Evolutionary conservation across 495 filamentous ascomycete species (phyloP), one percentile per base, ranked within the genome.

Genomic region (Penicillium ucsense): DNA sequence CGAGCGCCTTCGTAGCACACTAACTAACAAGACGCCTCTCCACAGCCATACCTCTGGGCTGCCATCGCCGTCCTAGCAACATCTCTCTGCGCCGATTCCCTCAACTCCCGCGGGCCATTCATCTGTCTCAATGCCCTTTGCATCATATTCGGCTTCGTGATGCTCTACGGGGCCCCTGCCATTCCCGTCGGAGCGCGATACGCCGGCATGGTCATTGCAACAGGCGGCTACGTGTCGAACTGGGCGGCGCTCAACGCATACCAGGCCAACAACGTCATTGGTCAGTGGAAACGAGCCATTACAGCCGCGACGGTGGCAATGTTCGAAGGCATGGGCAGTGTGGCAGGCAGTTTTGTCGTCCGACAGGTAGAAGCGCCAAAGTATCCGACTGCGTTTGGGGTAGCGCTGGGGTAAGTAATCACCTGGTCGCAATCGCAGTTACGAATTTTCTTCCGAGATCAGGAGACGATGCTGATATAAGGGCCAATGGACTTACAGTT

Each of bases 191-290:
- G 81, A 0, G 83, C 84, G 8, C 76, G 85, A 20, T 89, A 88
- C 54, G 67, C 87, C 20, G 86, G 85, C 3, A 82, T 82, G 0
- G 89, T 80, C 58, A 74, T 90, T 3, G 82, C 85, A 0, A 89
- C 85, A 0, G 86, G 86, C 0, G 84, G 85, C 0, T 90, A 89
- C 52, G 75, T 90, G 4, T 80, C 77, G 3, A 90, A 90, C 50
- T 90, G 86, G 85, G 84, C 85, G 0, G 86, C 84, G 3, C 64
- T 89, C 45, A 86, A 79, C 53, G 79, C 84, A 0, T 89, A 84
- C 51, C 81, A 85, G 54, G 77, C 80, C 3, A 85, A 82, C 55
- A 88, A 88, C 56, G 77, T 87, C 30, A 76, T 75, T 7, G 80
- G 74, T 2, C 85, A 88, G 55, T 89, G 86, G 85, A 89, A 88